phyloP scores from a whole-genome alignment of 345 rosid species.

The Citrus mangshanensis region DNA sequence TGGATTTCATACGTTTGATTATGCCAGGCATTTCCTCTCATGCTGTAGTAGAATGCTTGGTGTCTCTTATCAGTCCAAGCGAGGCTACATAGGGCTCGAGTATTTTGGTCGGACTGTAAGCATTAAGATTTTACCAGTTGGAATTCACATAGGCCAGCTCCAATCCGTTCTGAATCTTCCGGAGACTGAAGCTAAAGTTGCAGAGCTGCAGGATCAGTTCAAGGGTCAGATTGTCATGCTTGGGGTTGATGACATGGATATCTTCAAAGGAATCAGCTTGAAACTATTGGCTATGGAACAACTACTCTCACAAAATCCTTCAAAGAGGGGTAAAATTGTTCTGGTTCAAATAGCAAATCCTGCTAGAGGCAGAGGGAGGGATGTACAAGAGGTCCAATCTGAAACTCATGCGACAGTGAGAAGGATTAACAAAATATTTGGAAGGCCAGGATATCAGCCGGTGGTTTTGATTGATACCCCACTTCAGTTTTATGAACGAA shows the following conservation, averaged over 20 bases:
- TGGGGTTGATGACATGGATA: conserved; percentile 97
- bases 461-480: conserved; percentile 70
- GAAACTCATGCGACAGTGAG: conserved; percentile 71
- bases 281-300: conserved; percentile 96
- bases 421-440: conserved; percentile 73
- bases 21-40: conserved; percentile 91
- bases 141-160: conserved; percentile 86
- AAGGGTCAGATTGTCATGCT: conserved; percentile 62
- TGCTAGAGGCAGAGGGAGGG: conserved; percentile 90
- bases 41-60: conserved; percentile 98
- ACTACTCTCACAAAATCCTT: conserved; percentile 70
- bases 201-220: conserved; percentile 62
- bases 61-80: conserved; percentile 78
- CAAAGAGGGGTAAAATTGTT: conserved; percentile 65
- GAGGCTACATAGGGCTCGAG: conserved; percentile 89
- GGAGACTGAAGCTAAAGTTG: conserved; percentile 65
- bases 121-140: conserved; percentile 91
- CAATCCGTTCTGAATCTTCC: conserved; percentile 70
- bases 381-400: conserved; percentile 72
- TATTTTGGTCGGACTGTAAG: conserved; percentile 87
- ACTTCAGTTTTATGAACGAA: conserved; percentile 83
- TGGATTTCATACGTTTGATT: conserved; percentile 94
- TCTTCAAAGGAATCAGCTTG: conserved; percentile 89
- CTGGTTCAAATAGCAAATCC: conserved; percentile 96
- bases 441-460: conserved; percentile 70